phyloP scores from a whole-genome alignment of 1,284 basidiomycete genomes.

The Tylopilus sp. region DNA sequence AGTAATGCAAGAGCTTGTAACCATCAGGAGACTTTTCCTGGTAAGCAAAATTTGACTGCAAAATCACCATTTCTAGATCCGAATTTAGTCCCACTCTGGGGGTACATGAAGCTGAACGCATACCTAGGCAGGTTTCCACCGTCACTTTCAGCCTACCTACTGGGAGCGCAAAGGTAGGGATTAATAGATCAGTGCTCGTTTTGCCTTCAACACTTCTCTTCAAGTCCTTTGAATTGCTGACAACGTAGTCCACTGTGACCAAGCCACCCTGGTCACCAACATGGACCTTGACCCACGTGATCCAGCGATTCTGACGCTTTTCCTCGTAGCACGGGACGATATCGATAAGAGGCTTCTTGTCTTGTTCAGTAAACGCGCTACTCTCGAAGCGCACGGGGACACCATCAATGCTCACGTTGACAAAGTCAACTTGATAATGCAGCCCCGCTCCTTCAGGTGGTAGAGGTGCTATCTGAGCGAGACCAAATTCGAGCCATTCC shows the following conservation, averaged over 20 bases:
- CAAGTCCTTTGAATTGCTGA: slow-evolving; percentile 32
- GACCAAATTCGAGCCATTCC: slow-evolving; percentile 76
- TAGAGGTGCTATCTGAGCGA: slow-evolving; percentile 42
- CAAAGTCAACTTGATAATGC: slow-evolving; percentile 50
- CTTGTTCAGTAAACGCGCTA: slow-evolving; percentile 39
- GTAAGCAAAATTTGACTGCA: slow-evolving; percentile 28
- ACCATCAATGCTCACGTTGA: slow-evolving; percentile 59
- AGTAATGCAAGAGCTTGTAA: slow-evolving; percentile 50
- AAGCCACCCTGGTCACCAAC: slow-evolving; percentile 47
- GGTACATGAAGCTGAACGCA: background rate
- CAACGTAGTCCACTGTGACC: slow-evolving; percentile 62
- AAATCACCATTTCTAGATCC: slow-evolving; percentile 15
- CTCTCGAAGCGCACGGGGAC: slow-evolving; percentile 59
- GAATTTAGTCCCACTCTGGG: slow-evolving; percentile 3
- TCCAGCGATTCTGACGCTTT: slow-evolving; percentile 51
- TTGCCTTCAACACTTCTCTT: slow-evolving; percentile 36
- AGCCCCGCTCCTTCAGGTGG: slow-evolving; percentile 12
- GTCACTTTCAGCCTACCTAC: slow-evolving; percentile 62
- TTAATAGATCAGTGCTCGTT: slow-evolving; percentile 44
- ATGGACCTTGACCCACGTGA: slow-evolving; percentile 60
- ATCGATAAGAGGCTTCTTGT: slow-evolving; percentile 34
- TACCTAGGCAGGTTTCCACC: slow-evolving; percentile 52
- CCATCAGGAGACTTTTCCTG: slow-evolving; percentile 24
- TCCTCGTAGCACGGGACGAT: slow-evolving; percentile 46
- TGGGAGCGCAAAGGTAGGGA: slow-evolving; percentile 66